Evolutionary conservation across 192 early-diverging fungal species (phyloP).

Genomic region (Coemansia sp.): DNA sequence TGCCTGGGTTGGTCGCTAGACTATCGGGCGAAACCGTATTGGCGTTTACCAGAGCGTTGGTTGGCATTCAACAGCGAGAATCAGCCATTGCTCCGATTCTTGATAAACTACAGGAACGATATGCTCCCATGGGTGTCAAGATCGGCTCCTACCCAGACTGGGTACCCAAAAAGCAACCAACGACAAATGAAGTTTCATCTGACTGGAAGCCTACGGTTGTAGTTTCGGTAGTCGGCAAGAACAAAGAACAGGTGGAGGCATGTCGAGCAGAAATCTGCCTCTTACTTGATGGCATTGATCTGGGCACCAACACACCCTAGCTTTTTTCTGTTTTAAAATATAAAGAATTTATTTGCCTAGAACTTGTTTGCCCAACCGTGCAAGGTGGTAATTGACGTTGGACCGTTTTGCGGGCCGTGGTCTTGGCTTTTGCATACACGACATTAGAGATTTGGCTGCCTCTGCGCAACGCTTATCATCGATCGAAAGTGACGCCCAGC

Average conservation of each 20-base stretch:
- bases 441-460: constrained; percentile 27
- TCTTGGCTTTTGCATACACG: constrained; percentile 44
- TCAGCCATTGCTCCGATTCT: constrained; percentile 33
- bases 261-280: constrained; percentile 17
- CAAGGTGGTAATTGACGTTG: constrained; percentile 52
- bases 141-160: constrained; percentile 47
- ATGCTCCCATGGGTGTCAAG: constrained; percentile 12
- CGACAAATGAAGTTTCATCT: background rate
- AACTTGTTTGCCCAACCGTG: constrained; percentile 50
- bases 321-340: background rate
- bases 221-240: constrained; percentile 23
- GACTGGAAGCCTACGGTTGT: constrained; percentile 16
- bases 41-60: constrained; percentile 24
- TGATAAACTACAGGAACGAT: constrained; percentile 19
- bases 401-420: constrained; percentile 9
- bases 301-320: background rate
- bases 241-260: constrained; percentile 1
- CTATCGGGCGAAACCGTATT: background rate
- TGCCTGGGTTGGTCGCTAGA: constrained; percentile 11
- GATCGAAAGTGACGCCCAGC: constrained; percentile 48
- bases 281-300: constrained; percentile 18
- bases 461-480: constrained; percentile 44
- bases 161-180: constrained; percentile 1
- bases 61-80: constrained; percentile 24
- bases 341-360: constrained; percentile 34